A percentile compares a stretch with the other conserved stretches of the same genome.
Conservation (phyloP, 2,329 filamentous ascomycete species). For the Chrysosphaeria jannelii region DNA sequence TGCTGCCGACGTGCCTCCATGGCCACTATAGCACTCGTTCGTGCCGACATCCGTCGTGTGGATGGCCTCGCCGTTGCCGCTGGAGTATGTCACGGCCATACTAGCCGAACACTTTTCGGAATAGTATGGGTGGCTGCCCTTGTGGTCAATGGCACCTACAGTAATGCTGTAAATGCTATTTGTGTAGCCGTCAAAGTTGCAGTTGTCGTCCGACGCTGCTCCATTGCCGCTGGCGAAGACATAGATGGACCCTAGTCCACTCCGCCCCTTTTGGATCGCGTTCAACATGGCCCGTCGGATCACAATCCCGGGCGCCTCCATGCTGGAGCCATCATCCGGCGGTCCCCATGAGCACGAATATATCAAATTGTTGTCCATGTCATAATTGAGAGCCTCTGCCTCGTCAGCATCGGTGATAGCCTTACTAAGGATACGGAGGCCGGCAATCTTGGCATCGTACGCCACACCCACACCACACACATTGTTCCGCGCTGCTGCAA, state of each 20-base stretch:
- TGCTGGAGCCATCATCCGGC: conserved; percentile 70
- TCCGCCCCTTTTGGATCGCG: conserved; percentile 64
- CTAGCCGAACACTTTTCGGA: conserved; percentile 90
- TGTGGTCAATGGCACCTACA: conserved; percentile 70
- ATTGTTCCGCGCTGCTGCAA: conserved; percentile 72
- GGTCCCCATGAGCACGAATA: conserved; percentile 99
- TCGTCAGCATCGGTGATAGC: conserved; percentile 80
- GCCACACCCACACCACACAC: conserved; percentile 90
- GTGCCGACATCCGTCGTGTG: conserved; percentile 85
- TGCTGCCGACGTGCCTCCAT: conserved; percentile 86
- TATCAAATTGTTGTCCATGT: conserved; percentile 72
- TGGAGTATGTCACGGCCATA: conserved; percentile 88
- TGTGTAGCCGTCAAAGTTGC: conserved; percentile 97
- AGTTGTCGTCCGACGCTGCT: conserved; percentile 66
- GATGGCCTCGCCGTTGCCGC: conserved; percentile 53
- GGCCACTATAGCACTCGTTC: conserved; percentile 48
- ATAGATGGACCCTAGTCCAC: conserved; percentile 64
- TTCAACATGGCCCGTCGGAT: conserved; percentile 80
- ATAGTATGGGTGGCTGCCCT: conserved; percentile 77
- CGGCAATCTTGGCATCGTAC: conserved; percentile 70
- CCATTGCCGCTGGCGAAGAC: conserved; percentile 95
- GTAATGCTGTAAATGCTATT: conserved; percentile 99
- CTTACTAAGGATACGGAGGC: conserved; percentile 75
- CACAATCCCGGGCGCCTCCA: conserved; percentile 76
- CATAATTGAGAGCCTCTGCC: conserved; percentile 74